These are phyloP conservation scores for rapeseed (Brassica napus) DNA, from an alignment of 345 rosid genomes.

Conservation along the genomic window Da-Ae NC_063446.1:2963501-2964000, in stretches of 20 bases:
- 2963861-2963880: constrained; percentile 28
- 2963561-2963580: no score
- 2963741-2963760: neutral
- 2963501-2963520: no score
- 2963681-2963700: constrained; percentile 20
- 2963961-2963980: neutral
- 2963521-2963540: no score
- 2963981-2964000: constrained; percentile 20
- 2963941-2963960: neutral
- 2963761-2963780: neutral
- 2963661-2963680: constrained; percentile 34
- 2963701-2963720: constrained; percentile 14
- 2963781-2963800: neutral
- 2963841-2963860: neutral
- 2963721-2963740: neutral
- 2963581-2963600: no score
- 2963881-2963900: constrained; percentile 19
- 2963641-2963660: constrained; percentile 44
- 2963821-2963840: neutral
- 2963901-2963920: constrained; percentile 30
- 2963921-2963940: neutral
- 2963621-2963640: constrained; percentile 15
- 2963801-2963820: neutral
- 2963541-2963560: no score
- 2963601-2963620: no score